phyloP scores from a whole-genome alignment of 2,329 filamentous ascomycete genomes.

The Rhynchosporium graminicola region DNA sequence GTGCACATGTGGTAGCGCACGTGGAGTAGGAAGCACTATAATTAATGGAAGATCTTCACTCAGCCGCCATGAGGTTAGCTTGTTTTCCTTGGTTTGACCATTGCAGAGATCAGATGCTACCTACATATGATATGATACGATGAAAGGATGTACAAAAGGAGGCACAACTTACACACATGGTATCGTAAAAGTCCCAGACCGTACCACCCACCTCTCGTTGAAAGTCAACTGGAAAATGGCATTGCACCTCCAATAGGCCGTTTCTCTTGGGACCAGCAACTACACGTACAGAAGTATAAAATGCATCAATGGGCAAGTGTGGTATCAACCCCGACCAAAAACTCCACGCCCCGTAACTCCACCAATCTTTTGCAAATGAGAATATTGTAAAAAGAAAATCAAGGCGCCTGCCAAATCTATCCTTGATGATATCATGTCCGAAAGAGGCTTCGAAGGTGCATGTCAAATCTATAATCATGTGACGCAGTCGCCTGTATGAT shows the following conservation, averaged over 20 bases:
- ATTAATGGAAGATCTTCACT: too few relatives aligned
- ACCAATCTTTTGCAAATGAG: background rate
- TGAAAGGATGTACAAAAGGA: too few relatives aligned
- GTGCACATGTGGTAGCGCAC: background rate
- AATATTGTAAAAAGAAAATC: conserved; percentile 4
- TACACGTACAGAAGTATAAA: background rate
- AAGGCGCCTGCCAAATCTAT: background rate
- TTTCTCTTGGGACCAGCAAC: background rate
- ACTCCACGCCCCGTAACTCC: background rate
- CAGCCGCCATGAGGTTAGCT: too few relatives aligned
- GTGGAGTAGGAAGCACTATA: too few relatives aligned
- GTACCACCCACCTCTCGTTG: background rate
- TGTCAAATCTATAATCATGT: background rate
- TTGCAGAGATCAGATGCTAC: too few relatives aligned
- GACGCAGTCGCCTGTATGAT: too few relatives aligned
- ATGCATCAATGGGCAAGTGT: conserved; percentile 7
- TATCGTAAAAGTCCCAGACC: too few relatives aligned
- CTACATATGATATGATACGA: too few relatives aligned
- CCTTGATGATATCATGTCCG: background rate
- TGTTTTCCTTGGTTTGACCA: too few relatives aligned
- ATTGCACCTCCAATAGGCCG: background rate
- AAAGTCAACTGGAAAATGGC: background rate
- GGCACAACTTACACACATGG: too few relatives aligned
- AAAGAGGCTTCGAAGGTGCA: background rate
- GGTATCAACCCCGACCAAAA: background rate